Evolutionary conservation across 345 rosid genomes (phyloP), one percentile per base, ranked within the genome.

Genomic region (Acer campestre): DNA sequence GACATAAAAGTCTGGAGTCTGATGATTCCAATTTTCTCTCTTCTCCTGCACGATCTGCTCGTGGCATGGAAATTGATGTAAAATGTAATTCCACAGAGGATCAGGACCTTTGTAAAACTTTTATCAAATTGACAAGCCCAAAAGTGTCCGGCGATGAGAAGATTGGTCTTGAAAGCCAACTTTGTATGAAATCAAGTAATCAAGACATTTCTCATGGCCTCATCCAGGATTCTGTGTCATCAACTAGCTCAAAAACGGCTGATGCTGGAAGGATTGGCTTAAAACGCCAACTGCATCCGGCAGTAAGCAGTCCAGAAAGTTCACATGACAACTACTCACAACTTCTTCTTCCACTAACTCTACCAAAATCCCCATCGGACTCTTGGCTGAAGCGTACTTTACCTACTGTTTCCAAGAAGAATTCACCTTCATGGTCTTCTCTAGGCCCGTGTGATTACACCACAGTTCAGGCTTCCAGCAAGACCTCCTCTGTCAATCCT

Each of bases 301-400:
- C 69, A 76, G 69, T 80, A 68, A 74, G 83, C 63, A 70, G 77
- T 64, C 70, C 42, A 76, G 85, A 82, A 74, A 82, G 66, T 79
- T 56, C 79, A 68, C 11, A 42, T 14, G 81, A 71, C 61, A 49
- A 58, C 67, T 55, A 75, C 67, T 63, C 81, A 44, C 71, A 77
- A 44, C 81, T 83, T 53, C 91, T 85, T 78, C 86, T 87, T 58
- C 89, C 93, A 58, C 93, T 86, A 69, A 92, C 97, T 70, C 79
- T 87, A 55, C 98, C 97, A 73, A 91, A 92, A 74, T 89, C 96
- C 81, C 99, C 99, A 4, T 88, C 98, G 17, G 97, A 95, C 76
- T 93, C 99, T 31, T 95, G 99, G 99, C 78, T 95, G 71, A 88
- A 65, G 80, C 91, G 92, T 53, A 80, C 98, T 0, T 77, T 95